Percentiles rank a stretch among this genome's conserved stretches.
Conservation (phyloP, 805 yeast species). For the Isabelozyma pseudorhagii region DNA sequence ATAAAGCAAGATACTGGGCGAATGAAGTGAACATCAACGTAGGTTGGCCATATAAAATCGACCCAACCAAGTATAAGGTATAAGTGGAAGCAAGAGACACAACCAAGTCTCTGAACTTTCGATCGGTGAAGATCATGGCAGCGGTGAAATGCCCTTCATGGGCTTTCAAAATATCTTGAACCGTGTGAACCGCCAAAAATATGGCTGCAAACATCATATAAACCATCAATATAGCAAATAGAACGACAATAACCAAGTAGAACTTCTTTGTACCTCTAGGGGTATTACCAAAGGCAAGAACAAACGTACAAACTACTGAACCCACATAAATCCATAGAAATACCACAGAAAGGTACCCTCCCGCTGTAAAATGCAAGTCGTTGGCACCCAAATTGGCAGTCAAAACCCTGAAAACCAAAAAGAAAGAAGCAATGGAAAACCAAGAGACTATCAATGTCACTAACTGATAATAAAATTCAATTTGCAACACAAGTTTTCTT, state of each 20-base stretch:
- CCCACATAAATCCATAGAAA: conserved; percentile 84
- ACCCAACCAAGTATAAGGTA: conserved; percentile 71
- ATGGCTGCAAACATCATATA: conserved; percentile 88
- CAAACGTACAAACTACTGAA: conserved; percentile 79
- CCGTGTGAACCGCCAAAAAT: conserved; percentile 71
- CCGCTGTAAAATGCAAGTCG: conserved; percentile 64
- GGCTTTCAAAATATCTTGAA: conserved; percentile 50
- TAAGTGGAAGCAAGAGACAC: conserved; percentile 87
- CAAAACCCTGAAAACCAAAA: conserved; percentile 83
- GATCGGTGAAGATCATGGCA: conserved; percentile 54
- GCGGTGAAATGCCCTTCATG: conserved; percentile 40
- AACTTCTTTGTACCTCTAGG: conserved; percentile 86
- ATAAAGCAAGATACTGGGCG: conserved; percentile 73
- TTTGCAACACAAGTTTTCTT: conserved; percentile 78
- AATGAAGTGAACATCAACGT: conserved; percentile 90
- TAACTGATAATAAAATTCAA: conserved; percentile 84
- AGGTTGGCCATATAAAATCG: conserved; percentile 83
- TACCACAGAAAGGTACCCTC: conserved; percentile 71
- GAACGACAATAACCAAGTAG: conserved; percentile 67
- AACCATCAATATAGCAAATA: conserved; percentile 86
- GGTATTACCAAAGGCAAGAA: conserved; percentile 88
- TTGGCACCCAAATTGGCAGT: conserved; percentile 71
- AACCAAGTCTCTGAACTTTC: conserved; percentile 79
- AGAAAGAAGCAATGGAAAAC: conserved; percentile 90
- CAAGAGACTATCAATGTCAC: conserved; percentile 77